phyloP scores from a whole-genome alignment of 2,329 filamentous ascomycete species.

The Rhinocladiella similis region DNA sequence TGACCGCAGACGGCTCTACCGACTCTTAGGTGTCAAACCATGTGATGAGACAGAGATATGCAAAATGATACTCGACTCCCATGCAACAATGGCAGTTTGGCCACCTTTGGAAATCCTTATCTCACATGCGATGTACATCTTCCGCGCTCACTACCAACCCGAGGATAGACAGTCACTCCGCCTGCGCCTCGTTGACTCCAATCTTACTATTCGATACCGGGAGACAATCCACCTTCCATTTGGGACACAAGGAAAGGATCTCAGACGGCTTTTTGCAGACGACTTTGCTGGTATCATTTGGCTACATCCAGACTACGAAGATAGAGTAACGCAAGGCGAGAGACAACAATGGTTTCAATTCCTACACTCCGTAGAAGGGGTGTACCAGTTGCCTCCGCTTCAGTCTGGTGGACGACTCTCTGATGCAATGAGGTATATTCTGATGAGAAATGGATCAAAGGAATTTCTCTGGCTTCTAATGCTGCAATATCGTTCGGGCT shows the following conservation, averaged over 20 bases:
- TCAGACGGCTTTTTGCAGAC: conserved; percentile 13
- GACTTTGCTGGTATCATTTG: conserved; percentile 8
- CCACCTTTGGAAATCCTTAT: neutral
- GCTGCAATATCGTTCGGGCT: conserved; percentile 4
- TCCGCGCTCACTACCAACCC: neutral
- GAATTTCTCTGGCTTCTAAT: conserved; percentile 12
- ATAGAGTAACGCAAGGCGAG: neutral
- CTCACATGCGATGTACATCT: too few species aligned
- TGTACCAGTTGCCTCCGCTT: conserved; percentile 6
- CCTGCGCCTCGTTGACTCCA: conserved; percentile 8
- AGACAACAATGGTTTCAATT: conserved; percentile 8
- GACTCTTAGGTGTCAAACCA: conserved; percentile 11
- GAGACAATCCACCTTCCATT: conserved; percentile 8
- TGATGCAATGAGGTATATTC: conserved; percentile 9
- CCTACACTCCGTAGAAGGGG: conserved; percentile 3
- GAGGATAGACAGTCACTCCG: conserved; percentile 2
- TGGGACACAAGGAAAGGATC: conserved; percentile 5
- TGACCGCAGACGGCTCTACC: conserved; percentile 8
- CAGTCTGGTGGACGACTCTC: conserved; percentile 9
- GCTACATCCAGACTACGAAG: conserved; percentile 16
- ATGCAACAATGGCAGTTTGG: neutral
- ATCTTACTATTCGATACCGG: conserved; percentile 3
- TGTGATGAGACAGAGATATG: conserved; percentile 15
- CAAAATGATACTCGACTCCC: conserved; percentile 11
- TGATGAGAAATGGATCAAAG: conserved; percentile 12